phyloP scores from a whole-genome alignment of 495 filamentous ascomycete genomes.

The Ascobolus immersus region DNA sequence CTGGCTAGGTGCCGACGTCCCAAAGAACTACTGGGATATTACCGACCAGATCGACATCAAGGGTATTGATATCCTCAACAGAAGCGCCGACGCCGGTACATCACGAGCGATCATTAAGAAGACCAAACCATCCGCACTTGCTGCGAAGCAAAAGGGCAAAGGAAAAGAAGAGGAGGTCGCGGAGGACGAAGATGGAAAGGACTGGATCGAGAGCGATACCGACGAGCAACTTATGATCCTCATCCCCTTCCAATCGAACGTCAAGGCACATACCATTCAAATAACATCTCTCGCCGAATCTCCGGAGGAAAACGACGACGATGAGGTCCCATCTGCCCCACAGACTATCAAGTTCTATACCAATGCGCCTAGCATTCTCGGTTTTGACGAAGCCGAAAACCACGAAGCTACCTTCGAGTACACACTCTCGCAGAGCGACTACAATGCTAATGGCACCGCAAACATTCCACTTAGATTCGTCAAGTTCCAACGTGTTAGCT shows the following conservation, averaged over 20 bases:
- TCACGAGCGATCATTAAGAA: conserved; percentile 47
- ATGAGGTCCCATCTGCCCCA: conserved; percentile 60
- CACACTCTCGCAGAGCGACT: conserved; percentile 45
- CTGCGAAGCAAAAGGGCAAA: conserved; percentile 27
- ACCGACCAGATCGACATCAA: conserved; percentile 54
- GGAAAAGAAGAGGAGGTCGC: conserved; percentile 19
- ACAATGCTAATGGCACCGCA: conserved; percentile 76
- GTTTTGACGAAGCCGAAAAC: conserved; percentile 88
- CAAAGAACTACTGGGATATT: conserved; percentile 61
- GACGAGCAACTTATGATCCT: conserved; percentile 94
- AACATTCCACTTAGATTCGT: conserved; percentile 68
- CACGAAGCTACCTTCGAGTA: conserved; percentile 51
- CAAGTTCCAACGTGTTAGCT: conserved; percentile 84
- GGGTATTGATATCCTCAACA: conserved; percentile 68
- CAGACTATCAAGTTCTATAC: conserved; percentile 58
- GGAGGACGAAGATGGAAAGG: conserved; percentile 21
- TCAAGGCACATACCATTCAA: conserved; percentile 79
- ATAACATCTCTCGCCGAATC: conserved; percentile 54
- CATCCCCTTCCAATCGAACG: conserved; percentile 61
- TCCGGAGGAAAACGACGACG: conserved; percentile 20
- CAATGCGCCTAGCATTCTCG: conserved; percentile 66
- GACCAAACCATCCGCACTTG: conserved; percentile 29
- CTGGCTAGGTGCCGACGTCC: conserved; percentile 52
- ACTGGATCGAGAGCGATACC: conserved; percentile 98
- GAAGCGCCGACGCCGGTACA: conserved; percentile 39